phyloP scores from a whole-genome alignment of 257 asterid genomes.

The Linderniella brevidens region DNA sequence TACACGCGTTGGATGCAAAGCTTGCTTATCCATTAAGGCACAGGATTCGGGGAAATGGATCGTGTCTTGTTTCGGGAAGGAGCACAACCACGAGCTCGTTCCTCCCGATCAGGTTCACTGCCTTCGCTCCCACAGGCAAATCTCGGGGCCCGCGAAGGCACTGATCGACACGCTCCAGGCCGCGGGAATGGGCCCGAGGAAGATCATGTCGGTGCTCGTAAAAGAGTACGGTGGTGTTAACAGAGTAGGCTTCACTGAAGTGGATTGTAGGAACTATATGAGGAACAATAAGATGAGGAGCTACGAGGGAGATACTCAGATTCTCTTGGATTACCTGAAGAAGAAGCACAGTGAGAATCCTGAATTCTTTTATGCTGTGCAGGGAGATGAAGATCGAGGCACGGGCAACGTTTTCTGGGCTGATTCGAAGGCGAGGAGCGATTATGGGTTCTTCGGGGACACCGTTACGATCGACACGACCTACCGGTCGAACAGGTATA shows the following conservation, averaged over 20 bases:
- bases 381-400: constrained; percentile 67
- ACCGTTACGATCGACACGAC: constrained; percentile 93
- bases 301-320: constrained; percentile 90
- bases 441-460: constrained; percentile 77
- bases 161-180: constrained; percentile 93
- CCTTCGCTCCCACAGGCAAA: constrained; percentile 88
- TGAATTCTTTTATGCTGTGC: constrained; percentile 61
- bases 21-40: constrained; percentile 71
- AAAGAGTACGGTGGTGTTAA: constrained; percentile 96
- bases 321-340: constrained; percentile 74
- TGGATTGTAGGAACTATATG: constrained; percentile 92
- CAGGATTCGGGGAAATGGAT: constrained; percentile 93
- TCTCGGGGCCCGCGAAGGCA: constrained; percentile 92
- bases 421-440: constrained; percentile 56
- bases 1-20: constrained; percentile 96
- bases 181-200: constrained; percentile 98
- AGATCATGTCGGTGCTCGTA: constrained; percentile 89
- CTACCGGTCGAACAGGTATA: constrained; percentile 82
- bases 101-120: constrained; percentile 94
- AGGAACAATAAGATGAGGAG: constrained; percentile 71
- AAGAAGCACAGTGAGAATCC: constrained; percentile 67
- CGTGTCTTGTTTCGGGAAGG: constrained; percentile 64
- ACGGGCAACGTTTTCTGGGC: constrained; percentile 89
- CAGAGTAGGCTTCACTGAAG: constrained; percentile 95
- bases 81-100: constrained; percentile 85